Percentiles rank a stretch among this genome's conserved stretches.
Evolutionary conservation across 371 early-diverging fungal genomes (phyloP).

Genomic region (Mucor indicus): DNA sequence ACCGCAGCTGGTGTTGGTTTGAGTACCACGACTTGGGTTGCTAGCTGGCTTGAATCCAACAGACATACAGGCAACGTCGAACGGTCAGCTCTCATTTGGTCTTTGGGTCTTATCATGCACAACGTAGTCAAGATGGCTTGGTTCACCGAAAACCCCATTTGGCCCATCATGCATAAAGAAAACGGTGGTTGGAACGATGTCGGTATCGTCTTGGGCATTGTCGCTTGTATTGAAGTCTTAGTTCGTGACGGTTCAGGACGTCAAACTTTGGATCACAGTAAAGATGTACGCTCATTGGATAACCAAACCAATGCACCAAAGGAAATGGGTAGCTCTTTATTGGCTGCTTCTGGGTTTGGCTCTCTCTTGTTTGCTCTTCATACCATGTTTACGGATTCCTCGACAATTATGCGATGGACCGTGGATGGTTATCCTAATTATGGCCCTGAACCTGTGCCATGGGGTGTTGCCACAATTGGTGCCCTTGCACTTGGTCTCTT

Average conservation of each 20-base stretch:
- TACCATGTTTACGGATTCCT: conserved; percentile 73
- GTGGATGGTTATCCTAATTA: conserved; percentile 75
- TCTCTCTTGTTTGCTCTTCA: conserved; percentile 69
- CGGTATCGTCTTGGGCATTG: conserved; percentile 59
- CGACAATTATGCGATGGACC: conserved; percentile 73
- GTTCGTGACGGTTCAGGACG: conserved; percentile 36
- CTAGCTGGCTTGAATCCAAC: conserved; percentile 56
- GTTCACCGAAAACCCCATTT: conserved; percentile 78
- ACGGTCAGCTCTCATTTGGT: conserved; percentile 61
- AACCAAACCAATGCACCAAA: background rate
- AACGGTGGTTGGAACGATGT: conserved; percentile 72
- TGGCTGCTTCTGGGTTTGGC: conserved; percentile 64
- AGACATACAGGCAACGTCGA: conserved; percentile 56
- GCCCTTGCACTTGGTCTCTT: conserved; percentile 57
- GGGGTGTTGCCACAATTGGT: conserved; percentile 66
- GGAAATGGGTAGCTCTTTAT: conserved; percentile 44
- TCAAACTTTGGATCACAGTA: background rate
- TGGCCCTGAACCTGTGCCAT: conserved; percentile 75
- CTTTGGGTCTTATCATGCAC: conserved; percentile 65
- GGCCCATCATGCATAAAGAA: conserved; percentile 73
- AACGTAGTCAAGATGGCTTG: conserved; percentile 72
- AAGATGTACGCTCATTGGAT: background rate
- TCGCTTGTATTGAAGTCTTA: conserved; percentile 56
- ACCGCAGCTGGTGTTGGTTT: conserved; percentile 62
- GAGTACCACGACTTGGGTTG: conserved; percentile 56